Evolutionary conservation across 2,329 filamentous ascomycete species (phyloP).

Genomic region (Xenosphaeropsis pyriputrescens): DNA sequence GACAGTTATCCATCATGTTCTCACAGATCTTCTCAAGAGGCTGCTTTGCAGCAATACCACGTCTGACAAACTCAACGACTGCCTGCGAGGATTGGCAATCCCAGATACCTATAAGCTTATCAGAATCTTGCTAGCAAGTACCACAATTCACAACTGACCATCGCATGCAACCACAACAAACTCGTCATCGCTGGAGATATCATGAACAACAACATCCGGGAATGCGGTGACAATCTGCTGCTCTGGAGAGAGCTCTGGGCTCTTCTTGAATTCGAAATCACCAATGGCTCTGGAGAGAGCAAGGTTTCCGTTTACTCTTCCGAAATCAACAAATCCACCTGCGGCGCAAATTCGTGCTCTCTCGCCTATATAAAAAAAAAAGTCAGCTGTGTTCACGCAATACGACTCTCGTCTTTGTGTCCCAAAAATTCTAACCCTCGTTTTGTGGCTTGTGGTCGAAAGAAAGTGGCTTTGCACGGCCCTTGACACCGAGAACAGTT

Average conservation of each 20-base stretch:
- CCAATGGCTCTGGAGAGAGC: conserved; percentile 94
- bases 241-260: conserved; percentile 89
- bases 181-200: conserved; percentile 85
- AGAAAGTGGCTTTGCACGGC: conserved; percentile 92
- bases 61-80: conserved; percentile 89
- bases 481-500: conserved; percentile 90
- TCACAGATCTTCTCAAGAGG: conserved; percentile 91
- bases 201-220: conserved; percentile 85
- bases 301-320: conserved; percentile 94
- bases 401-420: conserved; percentile 1
- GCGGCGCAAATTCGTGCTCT: conserved; percentile 92
- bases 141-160: conserved; percentile 38
- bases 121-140: not conserved
- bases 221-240: conserved; percentile 97
- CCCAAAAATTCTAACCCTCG: conserved; percentile 48
- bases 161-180: conserved; percentile 90
- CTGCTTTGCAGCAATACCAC: conserved; percentile 93
- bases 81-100: conserved; percentile 98
- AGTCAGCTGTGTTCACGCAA: conserved; percentile 9
- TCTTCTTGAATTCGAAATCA: conserved; percentile 99
- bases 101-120: conserved; percentile 66
- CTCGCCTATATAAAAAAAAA: conserved; percentile 48
- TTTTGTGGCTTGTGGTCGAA: conserved; percentile 99
- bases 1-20: conserved; percentile 99
- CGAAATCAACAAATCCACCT: conserved; percentile 96